Base-by-base conservation (phyloP, 2,329 filamentous ascomycete species). In the Metarhizium brunneum region DNA sequence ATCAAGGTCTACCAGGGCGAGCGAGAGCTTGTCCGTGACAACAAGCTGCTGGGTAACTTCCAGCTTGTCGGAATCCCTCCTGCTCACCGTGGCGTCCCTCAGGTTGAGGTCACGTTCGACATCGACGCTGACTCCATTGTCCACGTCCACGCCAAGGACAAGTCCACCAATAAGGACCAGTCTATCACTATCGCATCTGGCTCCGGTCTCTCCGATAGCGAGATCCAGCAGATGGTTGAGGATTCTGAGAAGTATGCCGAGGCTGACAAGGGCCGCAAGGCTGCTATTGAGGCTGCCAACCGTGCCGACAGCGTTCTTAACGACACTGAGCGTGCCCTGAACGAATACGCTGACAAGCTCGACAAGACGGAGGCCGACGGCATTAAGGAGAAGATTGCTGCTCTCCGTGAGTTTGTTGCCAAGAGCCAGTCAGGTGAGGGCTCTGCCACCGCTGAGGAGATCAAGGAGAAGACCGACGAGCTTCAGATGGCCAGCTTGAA, bases 1-100 rank as follows among this genome's bases (percentile, higher is more conserved):
- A 97, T 97, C 82, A 96, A 97, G 88, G 92, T 97, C 62, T 97
- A 86, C 88, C 92, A 97, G 86, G 92, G 92, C 82, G 92, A 97
- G 84, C 92, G 92, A 89, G 92, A 96, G 81, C 90, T 96, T 61
- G 92, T 96, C 73, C 87, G 86, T 71, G 92, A 97, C 80, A 97
- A 97, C 88, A 97, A 97, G 84, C 80, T 97, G 58, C 85, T 97
- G 57, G 92, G 92, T 60, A 97, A 97, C 88, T 97, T 97, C 89
- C 92, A 97, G 83, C 88, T 97, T 65, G 91, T 96, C 67, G 92
- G 92, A 62, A 96, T 97, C 59, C 92, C 92, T 57, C 92, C 92
- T 65, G 92, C 92, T 56, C 92, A 95, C 81, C 91, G 92, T 73
- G 92, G 92, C 80, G 90, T 96, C 59, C 92, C 92, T 61, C 92